Conservation (phyloP, 1,284 basidiomycete genomes). For the Mycena citricolor region DNA sequence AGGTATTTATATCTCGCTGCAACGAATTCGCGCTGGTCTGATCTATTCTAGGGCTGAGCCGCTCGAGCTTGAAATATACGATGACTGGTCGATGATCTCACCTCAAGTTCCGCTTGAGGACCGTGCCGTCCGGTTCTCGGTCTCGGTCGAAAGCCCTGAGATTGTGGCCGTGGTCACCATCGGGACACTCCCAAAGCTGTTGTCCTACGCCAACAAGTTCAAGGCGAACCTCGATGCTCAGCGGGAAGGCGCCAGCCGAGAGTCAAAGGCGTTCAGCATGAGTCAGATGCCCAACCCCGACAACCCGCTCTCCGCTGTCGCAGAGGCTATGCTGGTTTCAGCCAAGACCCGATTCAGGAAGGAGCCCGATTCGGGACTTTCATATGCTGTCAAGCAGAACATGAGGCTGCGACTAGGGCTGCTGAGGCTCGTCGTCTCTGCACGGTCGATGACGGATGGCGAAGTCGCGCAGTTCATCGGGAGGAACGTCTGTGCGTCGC, state of each 20-base stretch:
- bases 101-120: conserved; percentile 41
- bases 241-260: conserved; percentile 68
- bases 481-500: conserved; percentile 60
- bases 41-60: conserved; percentile 66
- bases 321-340: conserved; percentile 78
- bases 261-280: conserved; percentile 69
- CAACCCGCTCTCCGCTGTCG: conserved; percentile 78
- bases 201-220: conserved; percentile 73
- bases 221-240: conserved; percentile 71
- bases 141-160: conserved; percentile 72
- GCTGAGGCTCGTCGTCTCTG: conserved; percentile 70
- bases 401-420: conserved; percentile 66
- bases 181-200: conserved; percentile 69
- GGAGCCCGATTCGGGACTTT: conserved; percentile 58
- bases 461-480: conserved; percentile 75
- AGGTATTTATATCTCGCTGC: conserved; percentile 48
- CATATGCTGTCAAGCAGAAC: conserved; percentile 65
- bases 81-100: conserved; percentile 75
- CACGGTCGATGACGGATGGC: conserved; percentile 69
- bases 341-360: conserved; percentile 67
- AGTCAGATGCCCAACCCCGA: conserved; percentile 67
- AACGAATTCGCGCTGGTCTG: conserved; percentile 6
- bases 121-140: conserved; percentile 70
- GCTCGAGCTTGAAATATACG: conserved; percentile 69
- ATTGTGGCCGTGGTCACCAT: conserved; percentile 73